Conservation (phyloP, 495 filamentous ascomycete genomes). For the Usnea hakonensis region DNA sequence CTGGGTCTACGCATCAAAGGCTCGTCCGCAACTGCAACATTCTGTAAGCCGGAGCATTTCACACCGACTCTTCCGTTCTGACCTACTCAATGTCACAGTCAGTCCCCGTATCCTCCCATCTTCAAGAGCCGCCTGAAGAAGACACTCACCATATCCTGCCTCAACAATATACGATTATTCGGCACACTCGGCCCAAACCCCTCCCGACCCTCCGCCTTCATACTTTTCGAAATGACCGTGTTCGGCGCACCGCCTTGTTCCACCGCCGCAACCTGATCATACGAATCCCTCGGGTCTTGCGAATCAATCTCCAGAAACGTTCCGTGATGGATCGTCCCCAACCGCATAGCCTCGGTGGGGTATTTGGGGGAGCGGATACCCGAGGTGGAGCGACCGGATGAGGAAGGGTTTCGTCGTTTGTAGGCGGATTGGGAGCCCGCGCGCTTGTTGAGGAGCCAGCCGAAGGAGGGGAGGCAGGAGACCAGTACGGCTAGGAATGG, state of each 20-base stretch:
- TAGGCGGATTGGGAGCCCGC: conserved; percentile 6
- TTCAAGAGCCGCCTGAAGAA: neutral
- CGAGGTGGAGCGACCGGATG: conserved; percentile 5
- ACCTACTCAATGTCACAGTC: neutral
- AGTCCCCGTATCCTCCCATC: neutral
- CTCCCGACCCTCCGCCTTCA: conserved; percentile 9
- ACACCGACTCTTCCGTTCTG: conserved; percentile 12
- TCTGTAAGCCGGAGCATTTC: neutral
- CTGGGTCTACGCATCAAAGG: neutral
- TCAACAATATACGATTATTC: conserved; percentile 1
- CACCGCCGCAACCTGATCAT: neutral
- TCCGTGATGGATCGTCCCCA: conserved; percentile 7
- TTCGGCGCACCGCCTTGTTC: conserved; percentile 3
- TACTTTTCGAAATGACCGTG: conserved; percentile 4
- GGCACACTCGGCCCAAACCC: neutral
- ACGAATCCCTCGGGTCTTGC: neutral
- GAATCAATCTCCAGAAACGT: conserved; percentile 6
- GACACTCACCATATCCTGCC: conserved; percentile 10
- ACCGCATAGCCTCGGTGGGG: neutral
- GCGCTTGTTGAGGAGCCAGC: conserved; percentile 9
- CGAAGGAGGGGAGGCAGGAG: conserved; percentile 19
- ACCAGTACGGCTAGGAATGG: conserved; percentile 15
- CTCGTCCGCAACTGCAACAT: neutral
- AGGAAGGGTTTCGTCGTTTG: conserved; percentile 11
- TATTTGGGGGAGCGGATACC: conserved; percentile 5